Evolutionary conservation across 495 filamentous ascomycete species (phyloP), one percentile per base, ranked within the genome.

Genomic region (Chaetomidium leptoderma): DNA sequence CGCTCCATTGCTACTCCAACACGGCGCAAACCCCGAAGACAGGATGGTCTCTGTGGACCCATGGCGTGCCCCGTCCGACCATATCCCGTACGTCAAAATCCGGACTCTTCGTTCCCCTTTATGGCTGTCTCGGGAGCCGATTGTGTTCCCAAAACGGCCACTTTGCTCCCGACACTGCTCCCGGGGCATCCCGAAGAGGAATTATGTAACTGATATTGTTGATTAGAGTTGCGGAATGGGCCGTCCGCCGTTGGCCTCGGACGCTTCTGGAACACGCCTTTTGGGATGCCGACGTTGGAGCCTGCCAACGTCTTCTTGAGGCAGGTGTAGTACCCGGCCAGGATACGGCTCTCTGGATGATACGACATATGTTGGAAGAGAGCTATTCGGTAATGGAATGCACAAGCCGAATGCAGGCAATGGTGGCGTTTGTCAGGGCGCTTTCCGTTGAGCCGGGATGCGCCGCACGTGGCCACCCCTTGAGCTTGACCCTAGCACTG

Each of bases 241-340:
- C n/a, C n/a, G n/a, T n/a, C n/a, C n/a, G n/a, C n/a, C n/a, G 36
- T 17, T 42, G 50, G 50, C 36, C 50, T 9, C 8, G n/a, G 23
- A 42, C 24, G 16, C 10, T 21, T 3, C 0, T 42, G 16, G 19
- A 53, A 42, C 50, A 53, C 50, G 50, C 35, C 36, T 53, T 26
- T 19, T 53, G 50, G 49, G 24, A 53, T 21, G 17, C 35, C 24
- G 50, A 42, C 24, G 30, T 53, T 29, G 36, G 42, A 13, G 21
- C 24, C 21, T 30, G 35, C 23, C 6, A 42, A 10, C 16, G 6
- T 7, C 24, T 53, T 1, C 24, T 42, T 9, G 23, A 4, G 11
- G 50, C 36, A 0, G 35, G 50, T 17, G 2, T 19, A 1, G 10
- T 6, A 0, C 35, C 16, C 24, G 24, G 24, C 50, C 11, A 40